Base-by-base conservation (phyloP, 805 yeast species). In the Metschnikowia lochheadii region DNA sequence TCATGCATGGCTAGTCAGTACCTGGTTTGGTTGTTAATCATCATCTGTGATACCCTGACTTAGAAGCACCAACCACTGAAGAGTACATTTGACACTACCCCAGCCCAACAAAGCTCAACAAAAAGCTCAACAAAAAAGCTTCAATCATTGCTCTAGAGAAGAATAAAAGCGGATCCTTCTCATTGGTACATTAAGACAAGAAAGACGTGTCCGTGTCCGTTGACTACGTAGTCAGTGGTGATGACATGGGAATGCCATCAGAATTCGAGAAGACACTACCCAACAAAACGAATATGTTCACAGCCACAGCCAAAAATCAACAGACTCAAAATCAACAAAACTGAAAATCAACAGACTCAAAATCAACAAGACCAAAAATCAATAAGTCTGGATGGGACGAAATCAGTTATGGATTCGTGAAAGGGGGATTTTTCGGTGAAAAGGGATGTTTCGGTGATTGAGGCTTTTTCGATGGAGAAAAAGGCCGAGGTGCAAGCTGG, bases 401-500 rank as follows among this genome's bases (percentile, higher is more conserved):
- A 40, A 73, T 84, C 46, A 80, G 87, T 76, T 76, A 82, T 52
- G 83, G 80, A 32, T 69, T 85, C 17, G n/a, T n/a, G n/a, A n/a
- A n/a, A n/a, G n/a, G n/a, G n/a, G n/a, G n/a, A n/a, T n/a, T n/a
- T n/a, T n/a, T n/a, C n/a, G n/a, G n/a, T n/a, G n/a, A n/a, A n/a
- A n/a, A n/a, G n/a, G n/a, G n/a, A n/a, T n/a, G n/a, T n/a, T n/a
- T n/a, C n/a, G n/a, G 72, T 90, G 7, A 74, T 80, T 14, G 84
- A 86, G 44, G 81, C 96, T 2, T 82, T 89, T 89, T 81, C 87
- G 20, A 77, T 87, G 15, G 96, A 84, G 50, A 78, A 80, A 37
- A 84, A 84, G 62, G 96, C 97, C 0, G 98, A 92, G 61, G 80
- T 92, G 21, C 98, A 96, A 3, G 98, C 98, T 1, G 83, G 92